Base-by-base conservation (phyloP, 768 basidiomycete species). In the Russula virescens region DNA sequence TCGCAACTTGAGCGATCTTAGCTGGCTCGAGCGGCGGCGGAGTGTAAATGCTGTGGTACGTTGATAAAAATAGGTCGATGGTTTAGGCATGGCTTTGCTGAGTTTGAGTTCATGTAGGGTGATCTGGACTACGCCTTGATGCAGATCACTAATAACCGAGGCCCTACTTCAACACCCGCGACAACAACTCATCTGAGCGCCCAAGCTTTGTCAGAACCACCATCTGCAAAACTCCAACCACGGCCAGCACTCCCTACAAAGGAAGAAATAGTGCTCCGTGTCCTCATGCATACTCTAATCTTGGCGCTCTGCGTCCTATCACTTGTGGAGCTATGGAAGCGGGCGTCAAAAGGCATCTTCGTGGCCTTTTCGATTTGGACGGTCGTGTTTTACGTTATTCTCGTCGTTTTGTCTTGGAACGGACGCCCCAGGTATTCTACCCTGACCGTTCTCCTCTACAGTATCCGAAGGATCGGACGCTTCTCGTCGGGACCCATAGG, bases 11-110 rank as follows among this genome's bases (percentile, higher is more conserved):
- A 83, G 84, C 34, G 88, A 92, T 69, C 77, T 89, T 54, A 89
- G 89, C 70, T 92, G 91, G 91, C 75, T 91, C 38, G 81, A 86
- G 60, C 82, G 87, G 55, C 79, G 91, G 56, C 81, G 89, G 61
- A 89, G 85, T 70, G 74, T 87, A 34, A 86, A 83, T 69, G 80
- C 81, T 60, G 83, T 87, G 75, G 89, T 91, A 71, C 70, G 86
- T 76, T 48, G 14, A 23, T 4, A 31, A 31, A 31, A 42, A 38
- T 38, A 52, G n/a, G 52, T 61, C 61, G 57, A 51, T 38, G 43
- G 23, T 53, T n/a, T 45, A 16, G n/a, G 53, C 25, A 48, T 38
- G 31, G n/a, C 10, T 13, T 57, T 26, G 13, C 49, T 59, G 43
- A 62, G 48, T 13, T 43, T 8, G 21, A 47, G 25, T 42, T 8